Base-by-base conservation (phyloP, 2,329 filamentous ascomycete genomes). In the Ambrosiella beaveri region DNA sequence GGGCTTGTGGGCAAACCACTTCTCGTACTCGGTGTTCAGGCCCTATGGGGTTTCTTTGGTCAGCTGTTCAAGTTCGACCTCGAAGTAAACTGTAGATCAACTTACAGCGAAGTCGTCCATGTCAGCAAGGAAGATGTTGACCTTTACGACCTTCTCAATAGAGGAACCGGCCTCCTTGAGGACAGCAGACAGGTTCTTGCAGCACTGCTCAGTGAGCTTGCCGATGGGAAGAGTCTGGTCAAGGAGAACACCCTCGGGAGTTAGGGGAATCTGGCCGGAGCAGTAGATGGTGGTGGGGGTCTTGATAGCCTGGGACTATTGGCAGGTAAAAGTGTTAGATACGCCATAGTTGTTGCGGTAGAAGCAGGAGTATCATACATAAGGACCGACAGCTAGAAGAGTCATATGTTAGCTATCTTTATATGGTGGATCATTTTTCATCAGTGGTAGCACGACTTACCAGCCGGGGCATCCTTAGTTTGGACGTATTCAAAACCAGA, bases 71-170 rank as follows among this genome's bases (percentile, higher is more conserved):
- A 5, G 27, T 27, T 27, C 27, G 27, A 5, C 3, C 27, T 27
- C 27, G 3, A 27, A 27, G 8, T 5, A 47, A 13, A n/a, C 3
- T 47, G 44, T 8, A 44, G 11, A n/a, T 37, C 56, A 38, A 68
- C 75, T 64, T 66, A 78, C 76, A 54, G 79, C 82, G 68, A 97
- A 97, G 72, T 93, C 78, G 62, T 77, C 80, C 91, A 97, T 97
- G 71, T 94, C 86, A 55, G 85, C 84, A 62, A 97, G 74, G 78
- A 96, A 97, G 68, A 95, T 85, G 68, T 83, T 88, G 65, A 89
- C 86, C 79, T 96, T 95, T 73, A 96, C 86, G 52, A 95, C 84
- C 71, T 83, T 86, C 63, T 80, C 72, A 60, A 97, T 78, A 56
- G 78, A 80, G 19, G 86, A 90, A 57, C 87, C 88, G 27, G 89